A percentile compares a stretch with the other conserved stretches of the same genome.
These are phyloP conservation scores for Dryas alaskensis DNA, from an alignment of 306 rosid species.

Conservation along the genomic window DNA sequence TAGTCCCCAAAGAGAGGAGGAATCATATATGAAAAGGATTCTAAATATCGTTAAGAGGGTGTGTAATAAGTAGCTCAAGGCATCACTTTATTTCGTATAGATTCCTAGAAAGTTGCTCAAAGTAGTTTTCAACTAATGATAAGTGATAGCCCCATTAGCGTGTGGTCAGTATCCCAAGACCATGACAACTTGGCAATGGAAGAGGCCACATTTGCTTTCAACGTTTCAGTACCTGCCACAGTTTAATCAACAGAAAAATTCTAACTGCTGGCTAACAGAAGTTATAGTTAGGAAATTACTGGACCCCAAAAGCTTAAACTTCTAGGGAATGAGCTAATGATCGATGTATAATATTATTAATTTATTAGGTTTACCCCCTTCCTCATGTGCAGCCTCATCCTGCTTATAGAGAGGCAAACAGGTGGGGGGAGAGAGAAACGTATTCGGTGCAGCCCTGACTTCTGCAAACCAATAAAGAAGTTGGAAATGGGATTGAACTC, in stretches of 20 bases:
- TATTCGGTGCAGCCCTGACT: no score
- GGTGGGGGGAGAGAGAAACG: no score
- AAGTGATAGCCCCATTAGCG: conserved; percentile 42
- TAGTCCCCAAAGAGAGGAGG: conserved; percentile 30
- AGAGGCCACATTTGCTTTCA: conserved; percentile 23
- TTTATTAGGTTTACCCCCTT: no score
- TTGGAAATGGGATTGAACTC: no score
- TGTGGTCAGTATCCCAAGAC: conserved; percentile 40
- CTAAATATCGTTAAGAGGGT: conserved; percentile 36
- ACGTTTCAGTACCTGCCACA: conserved; percentile 4
- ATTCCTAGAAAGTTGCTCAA: conserved; percentile 49
- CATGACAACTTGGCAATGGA: conserved; percentile 42
- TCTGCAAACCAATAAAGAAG: no score
- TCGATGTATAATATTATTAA: no score
- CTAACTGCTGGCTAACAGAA: neutral
- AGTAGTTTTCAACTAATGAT: conserved; percentile 58
- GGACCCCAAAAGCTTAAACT: no score
- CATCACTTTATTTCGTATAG: conserved; percentile 34
- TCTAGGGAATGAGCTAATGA: no score
- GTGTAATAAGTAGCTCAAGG: conserved; percentile 23
- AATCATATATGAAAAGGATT: conserved; percentile 42
- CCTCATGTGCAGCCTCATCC: no score
- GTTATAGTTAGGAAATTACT: no score
- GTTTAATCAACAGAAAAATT: conserved; percentile 4
- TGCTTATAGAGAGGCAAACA: no score